Conservation (phyloP, 495 filamentous ascomycete species). For the Penicillium longicatenatum region DNA sequence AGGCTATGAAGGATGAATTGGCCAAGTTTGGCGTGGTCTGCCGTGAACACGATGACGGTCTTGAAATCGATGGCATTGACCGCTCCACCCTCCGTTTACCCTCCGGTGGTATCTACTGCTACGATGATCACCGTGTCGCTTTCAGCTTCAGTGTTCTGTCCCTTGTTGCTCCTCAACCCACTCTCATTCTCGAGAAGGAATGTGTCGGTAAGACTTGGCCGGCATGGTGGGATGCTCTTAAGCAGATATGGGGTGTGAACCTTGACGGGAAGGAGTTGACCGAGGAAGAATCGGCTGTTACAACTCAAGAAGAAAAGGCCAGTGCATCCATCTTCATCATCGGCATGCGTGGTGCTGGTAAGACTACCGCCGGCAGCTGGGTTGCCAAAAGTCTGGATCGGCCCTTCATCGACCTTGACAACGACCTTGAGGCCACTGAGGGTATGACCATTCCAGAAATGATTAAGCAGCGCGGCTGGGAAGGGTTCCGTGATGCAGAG, state of each 20-base stretch:
- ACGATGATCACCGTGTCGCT: conserved; percentile 96
- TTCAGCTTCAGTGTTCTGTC: conserved; percentile 98
- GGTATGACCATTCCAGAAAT: conserved; percentile 82
- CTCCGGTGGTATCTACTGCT: conserved; percentile 76
- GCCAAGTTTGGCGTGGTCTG: conserved; percentile 93
- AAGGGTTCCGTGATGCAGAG: conserved; percentile 83
- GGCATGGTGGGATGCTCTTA: conserved; percentile 93
- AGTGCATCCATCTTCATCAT: conserved; percentile 83
- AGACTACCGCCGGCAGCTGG: conserved; percentile 90
- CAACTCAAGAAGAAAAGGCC: conserved; percentile 34
- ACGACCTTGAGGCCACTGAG: conserved; percentile 72
- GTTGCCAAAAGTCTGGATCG: conserved; percentile 72
- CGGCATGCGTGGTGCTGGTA: conserved; percentile 96
- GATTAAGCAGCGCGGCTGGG: conserved; percentile 79
- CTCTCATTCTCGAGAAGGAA: conserved; percentile 82
- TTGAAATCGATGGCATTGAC: conserved; percentile 75
- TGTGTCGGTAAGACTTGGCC: conserved; percentile 99
- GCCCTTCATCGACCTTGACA: conserved; percentile 84
- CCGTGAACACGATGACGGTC: conserved; percentile 87
- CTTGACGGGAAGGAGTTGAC: conserved; percentile 72
- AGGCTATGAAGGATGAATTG: conserved; percentile 93
- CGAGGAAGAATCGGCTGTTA: conserved; percentile 34
- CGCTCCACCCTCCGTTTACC: conserved; percentile 62
- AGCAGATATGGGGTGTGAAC: conserved; percentile 70
- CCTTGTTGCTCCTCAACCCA: conserved; percentile 68